These are phyloP conservation scores for Heteromeles arbutifolia DNA, from an alignment of 306 rosid genomes.

Conservation along the genomic window DNA sequence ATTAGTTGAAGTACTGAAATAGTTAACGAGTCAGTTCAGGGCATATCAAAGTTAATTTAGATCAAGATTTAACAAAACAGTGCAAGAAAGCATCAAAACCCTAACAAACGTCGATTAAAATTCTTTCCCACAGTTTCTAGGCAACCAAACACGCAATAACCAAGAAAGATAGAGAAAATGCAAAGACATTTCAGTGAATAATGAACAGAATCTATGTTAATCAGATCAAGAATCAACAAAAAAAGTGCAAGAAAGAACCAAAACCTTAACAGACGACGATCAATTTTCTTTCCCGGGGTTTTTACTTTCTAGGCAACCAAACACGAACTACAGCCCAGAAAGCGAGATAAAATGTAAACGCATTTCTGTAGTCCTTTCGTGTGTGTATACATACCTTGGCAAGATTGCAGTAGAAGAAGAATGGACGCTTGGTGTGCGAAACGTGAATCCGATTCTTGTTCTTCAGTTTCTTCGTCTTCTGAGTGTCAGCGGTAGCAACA, in stretches of 20 bases:
- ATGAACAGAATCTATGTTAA: background rate
- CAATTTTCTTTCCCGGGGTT: too few species aligned
- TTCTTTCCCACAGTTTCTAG: background rate
- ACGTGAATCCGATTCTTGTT: constrained; percentile 49
- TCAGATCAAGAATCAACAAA: background rate
- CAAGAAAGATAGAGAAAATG: background rate
- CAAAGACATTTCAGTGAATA: background rate
- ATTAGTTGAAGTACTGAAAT: background rate
- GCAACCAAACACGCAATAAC: background rate
- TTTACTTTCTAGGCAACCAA: background rate
- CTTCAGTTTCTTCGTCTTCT: constrained; percentile 11
- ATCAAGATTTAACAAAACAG: background rate
- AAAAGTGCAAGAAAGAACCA: background rate
- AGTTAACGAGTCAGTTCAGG: background rate
- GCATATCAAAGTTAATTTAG: background rate
- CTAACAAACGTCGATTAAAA: background rate
- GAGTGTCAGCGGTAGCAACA: background rate
- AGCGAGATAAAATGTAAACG: background rate
- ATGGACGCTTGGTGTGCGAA: constrained; percentile 59
- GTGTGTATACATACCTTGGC: constrained; percentile 42
- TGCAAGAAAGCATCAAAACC: background rate
- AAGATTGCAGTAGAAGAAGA: constrained; percentile 64
- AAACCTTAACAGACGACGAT: background rate
- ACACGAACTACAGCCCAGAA: background rate
- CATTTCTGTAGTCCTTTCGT: background rate